These are phyloP conservation scores for Solanum verrucosum DNA, from an alignment of 257 asterid species.

Conservation along the genomic window DNA sequence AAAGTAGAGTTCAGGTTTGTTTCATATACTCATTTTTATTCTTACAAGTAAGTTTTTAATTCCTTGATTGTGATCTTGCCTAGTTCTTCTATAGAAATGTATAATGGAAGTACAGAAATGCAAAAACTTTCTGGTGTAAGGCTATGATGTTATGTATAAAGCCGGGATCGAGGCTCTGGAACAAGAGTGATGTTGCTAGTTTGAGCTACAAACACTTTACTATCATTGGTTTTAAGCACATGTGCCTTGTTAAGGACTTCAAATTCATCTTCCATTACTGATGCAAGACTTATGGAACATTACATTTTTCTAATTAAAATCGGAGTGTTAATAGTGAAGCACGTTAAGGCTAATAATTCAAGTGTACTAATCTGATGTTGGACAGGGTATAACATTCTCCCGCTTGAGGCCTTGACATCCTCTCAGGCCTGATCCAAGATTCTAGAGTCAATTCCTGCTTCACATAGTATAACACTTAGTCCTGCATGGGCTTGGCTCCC, in stretches of 20 bases:
- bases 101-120: too few species aligned
- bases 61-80: too few species aligned
- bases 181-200: neutral
- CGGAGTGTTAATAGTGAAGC: neutral
- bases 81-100: too few species aligned
- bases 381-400: neutral
- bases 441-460: neutral
- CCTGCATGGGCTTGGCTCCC: neutral
- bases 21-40: neutral
- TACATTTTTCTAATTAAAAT: neutral
- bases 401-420: neutral
- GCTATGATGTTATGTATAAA: neutral
- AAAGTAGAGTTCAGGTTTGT: constrained; percentile 73
- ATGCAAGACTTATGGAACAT: neutral
- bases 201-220: neutral
- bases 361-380: neutral
- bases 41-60: neutral
- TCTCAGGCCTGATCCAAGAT: neutral
- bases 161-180: neutral
- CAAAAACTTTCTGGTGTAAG: neutral
- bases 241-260: neutral
- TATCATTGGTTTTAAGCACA: neutral
- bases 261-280: neutral
- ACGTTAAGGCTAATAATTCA: neutral
- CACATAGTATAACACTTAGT: neutral